Evolutionary conservation across 2,329 filamentous ascomycete genomes (phyloP).

Genomic region (Leptosphaerulina australis): DNA sequence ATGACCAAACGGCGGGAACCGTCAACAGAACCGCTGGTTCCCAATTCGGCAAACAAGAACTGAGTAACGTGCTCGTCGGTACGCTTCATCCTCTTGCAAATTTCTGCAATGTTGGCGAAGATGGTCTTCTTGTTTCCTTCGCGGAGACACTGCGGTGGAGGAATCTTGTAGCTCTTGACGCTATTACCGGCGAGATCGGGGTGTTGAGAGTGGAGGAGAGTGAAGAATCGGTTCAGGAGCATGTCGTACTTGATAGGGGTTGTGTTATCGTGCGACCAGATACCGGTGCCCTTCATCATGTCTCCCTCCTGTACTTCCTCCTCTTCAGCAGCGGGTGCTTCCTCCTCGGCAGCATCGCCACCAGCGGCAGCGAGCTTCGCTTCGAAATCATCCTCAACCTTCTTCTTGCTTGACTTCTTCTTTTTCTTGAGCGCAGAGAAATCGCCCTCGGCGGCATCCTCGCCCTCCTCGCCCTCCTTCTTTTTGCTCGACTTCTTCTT

Average conservation of each 20-base stretch:
- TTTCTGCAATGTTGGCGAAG: conserved; percentile 98
- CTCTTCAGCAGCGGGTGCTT: conserved; percentile 55
- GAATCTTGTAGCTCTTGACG: conserved; percentile 97
- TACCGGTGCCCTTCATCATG: conserved; percentile 84
- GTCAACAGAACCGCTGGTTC: conserved; percentile 91
- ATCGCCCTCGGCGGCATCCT: conserved; percentile 60
- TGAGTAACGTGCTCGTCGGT: conserved; percentile 97
- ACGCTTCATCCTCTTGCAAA: conserved; percentile 99
- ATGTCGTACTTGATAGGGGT: conserved; percentile 82
- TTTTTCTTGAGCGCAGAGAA: conserved; percentile 79
- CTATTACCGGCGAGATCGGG: conserved; percentile 90
- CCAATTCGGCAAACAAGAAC: conserved; percentile 97
- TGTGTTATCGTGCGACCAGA: conserved; percentile 83
- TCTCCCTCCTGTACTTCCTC: conserved; percentile 69
- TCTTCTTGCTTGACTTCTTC: conserved; percentile 75
- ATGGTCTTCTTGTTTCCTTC: conserved; percentile 99
- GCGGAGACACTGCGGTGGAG: conserved; percentile 95
- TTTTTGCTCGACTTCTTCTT: conserved; percentile 67
- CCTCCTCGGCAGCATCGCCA: conserved; percentile 62
- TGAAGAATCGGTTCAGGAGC: conserved; percentile 91
- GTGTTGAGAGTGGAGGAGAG: conserved; percentile 91
- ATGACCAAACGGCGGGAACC: conserved; percentile 92
- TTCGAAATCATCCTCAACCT: conserved; percentile 67
- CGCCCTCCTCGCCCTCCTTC: conserved; percentile 60
- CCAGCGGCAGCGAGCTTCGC: conserved; percentile 67